A percentile compares a stretch with the other conserved stretches of the same genome.
phyloP scores from a whole-genome alignment of 148 eudicot species.

The Polygonum maritimum region DNA sequence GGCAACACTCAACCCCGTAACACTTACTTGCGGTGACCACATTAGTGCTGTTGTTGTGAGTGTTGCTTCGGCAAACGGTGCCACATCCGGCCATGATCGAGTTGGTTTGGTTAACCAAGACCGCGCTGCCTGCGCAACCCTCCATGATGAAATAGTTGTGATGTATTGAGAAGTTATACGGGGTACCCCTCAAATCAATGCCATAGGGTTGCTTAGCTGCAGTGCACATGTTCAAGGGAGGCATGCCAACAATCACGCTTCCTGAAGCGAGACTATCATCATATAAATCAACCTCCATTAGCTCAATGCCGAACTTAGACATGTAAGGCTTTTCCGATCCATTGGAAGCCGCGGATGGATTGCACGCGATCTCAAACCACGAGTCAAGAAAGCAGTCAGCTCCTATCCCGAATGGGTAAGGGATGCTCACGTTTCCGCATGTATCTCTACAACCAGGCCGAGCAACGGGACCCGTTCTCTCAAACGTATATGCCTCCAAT shows the following conservation, averaged over 20 bases:
- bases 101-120: constrained; percentile 4
- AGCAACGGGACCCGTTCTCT: background rate
- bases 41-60: background rate
- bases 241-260: background rate
- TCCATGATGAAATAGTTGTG: constrained; percentile 14
- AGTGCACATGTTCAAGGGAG: constrained; percentile 7
- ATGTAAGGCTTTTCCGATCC: constrained; percentile 13
- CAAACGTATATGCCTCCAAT: background rate
- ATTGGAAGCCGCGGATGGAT: background rate
- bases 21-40: constrained; percentile 10
- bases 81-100: constrained; percentile 14
- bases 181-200: constrained; percentile 12
- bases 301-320: constrained; percentile 8
- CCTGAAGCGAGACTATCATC: background rate
- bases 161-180: background rate
- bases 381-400: constrained; percentile 13
- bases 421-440: constrained; percentile 22
- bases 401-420: constrained; percentile 35
- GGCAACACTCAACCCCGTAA: constrained; percentile 35
- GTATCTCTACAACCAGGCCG: constrained; percentile 16
- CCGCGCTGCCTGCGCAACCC: constrained; percentile 12
- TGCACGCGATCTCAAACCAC: constrained; percentile 18
- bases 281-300: background rate
- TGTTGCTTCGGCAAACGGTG: constrained; percentile 7
- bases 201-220: background rate